Base-by-base conservation (phyloP, 2,329 filamentous ascomycete genomes). In the Zymoseptoria tritici region DNA sequence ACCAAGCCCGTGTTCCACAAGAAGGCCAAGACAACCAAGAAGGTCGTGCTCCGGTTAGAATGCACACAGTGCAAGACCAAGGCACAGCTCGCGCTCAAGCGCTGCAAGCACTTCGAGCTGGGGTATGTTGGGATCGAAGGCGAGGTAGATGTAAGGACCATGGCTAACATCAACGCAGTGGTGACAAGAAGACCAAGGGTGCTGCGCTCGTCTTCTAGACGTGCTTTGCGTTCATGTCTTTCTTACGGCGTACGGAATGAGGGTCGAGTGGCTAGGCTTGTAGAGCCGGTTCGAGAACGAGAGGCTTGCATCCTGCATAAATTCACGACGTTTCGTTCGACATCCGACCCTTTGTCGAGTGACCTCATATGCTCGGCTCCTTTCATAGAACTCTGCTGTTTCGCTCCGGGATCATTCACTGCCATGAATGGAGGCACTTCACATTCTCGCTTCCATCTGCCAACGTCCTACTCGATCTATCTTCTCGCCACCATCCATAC, bases 101-200 rank as follows among this genome's bases (percentile, higher is more conserved):
- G 94, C 79, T 99, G 94, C 91, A 99, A 99, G 90, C 94, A 99
- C 87, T 99, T 99, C 83, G 94, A 99, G 85, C 84, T 99, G 77
- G 94, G 91, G 90, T 96, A 91, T 68, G 90, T 86, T 66, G 49
- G 64, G 46, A 13, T 19, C n/a, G 31, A 5, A 21, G 9, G 3
- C 20, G 4, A 49, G 13, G 16, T 13, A 52, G 7, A 20, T 9
- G 20, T 1, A 19, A 19, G 19, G n/a, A 52, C 20, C 42, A 57
- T 16, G 52, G 83, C 74, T 55, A 60, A 61, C 63, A 66, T 68
- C 63, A 56, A 20, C 62, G 74, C 73, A 96, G 94, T 88, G 94
- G 94, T 87, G 94, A 99, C 89, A 99, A 99, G 92, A 99, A 99
- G 91, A 99, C 94, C 75, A 99, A 99, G 91, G 94, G 94, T 89